Conservation (phyloP, 1,284 basidiomycete genomes). For the Coniophora puteana region DNA sequence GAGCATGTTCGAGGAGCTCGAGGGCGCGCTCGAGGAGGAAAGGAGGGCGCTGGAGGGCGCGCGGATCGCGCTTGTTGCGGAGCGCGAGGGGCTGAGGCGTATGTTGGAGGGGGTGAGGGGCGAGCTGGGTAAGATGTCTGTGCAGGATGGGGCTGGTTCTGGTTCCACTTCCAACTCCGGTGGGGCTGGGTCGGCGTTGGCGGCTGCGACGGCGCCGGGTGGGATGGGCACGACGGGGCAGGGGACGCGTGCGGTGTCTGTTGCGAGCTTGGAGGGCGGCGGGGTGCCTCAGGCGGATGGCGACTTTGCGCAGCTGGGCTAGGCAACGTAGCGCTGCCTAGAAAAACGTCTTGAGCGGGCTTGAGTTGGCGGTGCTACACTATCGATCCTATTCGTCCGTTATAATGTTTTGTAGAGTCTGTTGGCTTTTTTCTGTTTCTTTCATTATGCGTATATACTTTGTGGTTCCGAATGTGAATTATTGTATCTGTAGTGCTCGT, state of each 20-base stretch:
- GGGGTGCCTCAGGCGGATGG: slow-evolving; percentile 43
- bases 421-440: no score
- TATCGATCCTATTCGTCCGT: no score
- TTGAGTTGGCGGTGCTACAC: no score
- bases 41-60: slow-evolving; percentile 70
- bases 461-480: no score
- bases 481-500: no score
- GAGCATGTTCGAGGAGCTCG: slow-evolving; percentile 87
- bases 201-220: slow-evolving; percentile 28
- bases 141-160: slow-evolving; percentile 8
- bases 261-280: slow-evolving; percentile 35
- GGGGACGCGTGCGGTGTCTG: slow-evolving; percentile 43
- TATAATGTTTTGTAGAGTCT: no score
- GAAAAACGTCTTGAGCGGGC: no score
- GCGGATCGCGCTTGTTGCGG: slow-evolving; percentile 61
- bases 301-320: slow-evolving; percentile 40
- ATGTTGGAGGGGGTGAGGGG: slow-evolving; percentile 59
- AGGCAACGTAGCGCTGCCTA: not conserved
- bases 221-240: slow-evolving; percentile 51
- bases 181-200: slow-evolving; percentile 19
- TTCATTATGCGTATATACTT: no score
- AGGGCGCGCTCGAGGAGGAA: slow-evolving; percentile 87
- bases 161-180: slow-evolving; percentile 3
- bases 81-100: slow-evolving; percentile 61
- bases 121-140: slow-evolving; percentile 55